These are phyloP conservation scores for Candida sanyaensis DNA, from an alignment of 1,139 yeast species.

Conservation along the genomic window DNA sequence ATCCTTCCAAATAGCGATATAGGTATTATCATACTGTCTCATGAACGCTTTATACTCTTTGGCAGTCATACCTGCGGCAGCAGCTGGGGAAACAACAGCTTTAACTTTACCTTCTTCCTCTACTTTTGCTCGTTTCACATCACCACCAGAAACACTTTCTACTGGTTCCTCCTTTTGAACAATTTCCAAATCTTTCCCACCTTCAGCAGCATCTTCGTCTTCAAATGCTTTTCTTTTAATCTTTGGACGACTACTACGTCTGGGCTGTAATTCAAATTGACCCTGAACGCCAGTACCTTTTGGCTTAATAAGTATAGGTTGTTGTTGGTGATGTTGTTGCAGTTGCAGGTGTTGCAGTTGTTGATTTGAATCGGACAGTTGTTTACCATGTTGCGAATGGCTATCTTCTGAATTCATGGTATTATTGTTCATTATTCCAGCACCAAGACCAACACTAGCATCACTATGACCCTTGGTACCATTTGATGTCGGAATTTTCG, in stretches of 20 bases:
- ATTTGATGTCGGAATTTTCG: conserved; percentile 13
- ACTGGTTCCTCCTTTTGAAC: conserved; percentile 2
- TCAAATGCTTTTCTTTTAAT: conserved; percentile 13
- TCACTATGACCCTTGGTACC: conserved; percentile 3
- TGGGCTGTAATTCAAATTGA: conserved; percentile 8
- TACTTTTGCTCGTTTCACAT: conserved; percentile 12
- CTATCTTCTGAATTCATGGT: background rate
- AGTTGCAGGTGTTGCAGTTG: background rate
- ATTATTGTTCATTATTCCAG: background rate
- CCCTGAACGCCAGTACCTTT: conserved; percentile 1
- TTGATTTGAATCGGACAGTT: background rate
- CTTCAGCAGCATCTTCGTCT: conserved; percentile 10
- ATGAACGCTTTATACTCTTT: conserved; percentile 78
- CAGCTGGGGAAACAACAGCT: conserved; percentile 3
- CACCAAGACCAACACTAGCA: background rate
- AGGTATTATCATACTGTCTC: conserved; percentile 83
- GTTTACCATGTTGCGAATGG: background rate
- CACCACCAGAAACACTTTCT: conserved; percentile 7
- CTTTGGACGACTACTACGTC: conserved; percentile 16
- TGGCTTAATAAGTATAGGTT: conserved; percentile 12
- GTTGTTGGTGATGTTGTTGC: conserved; percentile 2
- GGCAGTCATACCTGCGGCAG: conserved; percentile 14
- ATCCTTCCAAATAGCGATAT: conserved; percentile 94
- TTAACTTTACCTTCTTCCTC: conserved; percentile 13
- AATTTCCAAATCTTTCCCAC: conserved; percentile 4